Evolutionary conservation across 2,329 filamentous ascomycete species (phyloP), one percentile per base, ranked within the genome.

Genomic region (Diaporthe longicolla): DNA sequence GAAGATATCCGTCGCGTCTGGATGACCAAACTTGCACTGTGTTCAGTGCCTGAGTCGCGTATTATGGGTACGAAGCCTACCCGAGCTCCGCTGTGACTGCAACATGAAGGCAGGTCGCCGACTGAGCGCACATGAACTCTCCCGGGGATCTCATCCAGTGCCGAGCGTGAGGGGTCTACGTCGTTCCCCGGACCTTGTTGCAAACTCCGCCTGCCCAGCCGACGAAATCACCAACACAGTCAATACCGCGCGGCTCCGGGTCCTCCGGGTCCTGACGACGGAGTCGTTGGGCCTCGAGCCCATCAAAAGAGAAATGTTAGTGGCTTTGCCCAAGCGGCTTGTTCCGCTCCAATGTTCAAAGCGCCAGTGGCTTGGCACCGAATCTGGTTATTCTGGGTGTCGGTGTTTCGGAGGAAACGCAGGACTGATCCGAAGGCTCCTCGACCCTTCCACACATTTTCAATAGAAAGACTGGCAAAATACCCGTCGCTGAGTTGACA

Each of bases 81-180:
- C 29, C 63, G 21, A 50, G 63, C 45, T 52, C 63, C 63, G 63
- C 45, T 37, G 35, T 66, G 26, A 66, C 2, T 66, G 43, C 26
- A 66, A 45, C 61, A 13, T 29, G 29, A 24, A 9, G 21, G 63
- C 45, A 52, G 45, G 26, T 11, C 4, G 29, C 37, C 10, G 17
- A 43, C 15, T 19, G 15, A 52, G 24, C 45, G 45, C 63, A 17
- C 45, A 19, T 40, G 29, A 32, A 15, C 11, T 10, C 43, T 35
- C 21, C 45, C 21, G 43, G 35, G 43, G 63, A 40, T 19, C 21
- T 66, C 29, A 8, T 52, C 8, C 63, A 52, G 43, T 19, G 19
- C n/a, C 45, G 29, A 19, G 26, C 6, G 9, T 19, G 45, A 37
- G 21, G 45, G 45, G 63, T 37, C 63, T 8, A 3, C 13, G 19